Conservation (phyloP, 108 stramenopile genomes). For the Epithemia pelagica region DNA sequence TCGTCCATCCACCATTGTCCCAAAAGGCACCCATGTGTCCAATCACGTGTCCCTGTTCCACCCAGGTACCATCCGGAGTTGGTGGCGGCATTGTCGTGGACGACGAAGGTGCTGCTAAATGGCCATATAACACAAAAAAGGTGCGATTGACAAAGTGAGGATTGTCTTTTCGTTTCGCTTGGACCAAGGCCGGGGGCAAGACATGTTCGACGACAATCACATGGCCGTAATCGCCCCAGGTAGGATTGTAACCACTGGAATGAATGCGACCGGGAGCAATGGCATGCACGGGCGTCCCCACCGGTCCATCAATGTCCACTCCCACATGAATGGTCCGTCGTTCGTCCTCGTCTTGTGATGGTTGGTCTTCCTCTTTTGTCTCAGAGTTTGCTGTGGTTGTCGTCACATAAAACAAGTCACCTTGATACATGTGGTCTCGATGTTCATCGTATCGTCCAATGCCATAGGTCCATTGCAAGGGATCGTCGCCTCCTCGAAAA, state of each 20-base stretch:
- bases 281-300: conserved; percentile 61
- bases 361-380: too few species aligned
- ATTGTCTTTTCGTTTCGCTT: not conserved
- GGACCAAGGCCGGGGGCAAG: conserved; percentile 10
- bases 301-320: conserved; percentile 70
- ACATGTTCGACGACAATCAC: conserved; percentile 71
- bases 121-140: conserved; percentile 75
- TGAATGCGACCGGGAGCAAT: conserved; percentile 67
- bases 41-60: conserved; percentile 19
- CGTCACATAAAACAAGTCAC: conserved; percentile 50
- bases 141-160: conserved; percentile 1
- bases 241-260: conserved; percentile 69
- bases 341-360: conserved; percentile 43
- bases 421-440: conserved; percentile 54
- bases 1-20: conserved; percentile 83
- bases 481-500: not conserved
- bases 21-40: conserved; percentile 59
- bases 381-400: conserved; percentile 22
- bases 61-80: not conserved
- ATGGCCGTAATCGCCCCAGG: conserved; percentile 74
- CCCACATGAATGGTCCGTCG: conserved; percentile 70
- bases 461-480: not conserved
- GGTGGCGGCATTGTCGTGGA: conserved; percentile 17
- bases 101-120: conserved; percentile 38
- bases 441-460: conserved; percentile 79